Evolutionary conservation across 495 filamentous ascomycete species (phyloP), one percentile per base, ranked within the genome.

Genomic region (Tuber microsphaerosporum): DNA sequence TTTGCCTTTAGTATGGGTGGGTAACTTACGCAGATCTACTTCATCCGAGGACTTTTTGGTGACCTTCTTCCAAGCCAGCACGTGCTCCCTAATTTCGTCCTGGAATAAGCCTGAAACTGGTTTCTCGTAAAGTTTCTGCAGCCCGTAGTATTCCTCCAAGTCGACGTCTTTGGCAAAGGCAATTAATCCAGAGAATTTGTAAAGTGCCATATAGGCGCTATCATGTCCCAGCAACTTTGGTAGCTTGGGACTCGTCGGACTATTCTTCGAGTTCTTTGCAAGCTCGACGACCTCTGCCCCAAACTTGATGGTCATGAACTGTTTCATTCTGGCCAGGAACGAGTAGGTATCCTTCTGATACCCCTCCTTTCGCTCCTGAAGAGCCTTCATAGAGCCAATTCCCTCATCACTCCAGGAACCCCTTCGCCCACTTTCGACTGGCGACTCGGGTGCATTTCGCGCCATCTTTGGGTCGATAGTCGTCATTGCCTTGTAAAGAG

Each of bases 401-500:
- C 95, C 93, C 73, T 89, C 92, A 82, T 92, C 90, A 12, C 88
- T 89, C 75, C 92, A 90, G 77, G 87, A 89, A 45, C 85, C 84
- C 68, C 79, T 82, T 72, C 88, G 87, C 44, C 87, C 84, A 48
- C 86, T 85, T 9, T 84, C 85, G 44, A 87, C 86, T 4, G 80
- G 80, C 5, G 80, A 82, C 51, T 85, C 84, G 81, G 88, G 86
- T 75, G 86, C 85, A 73, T 86, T 87, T 70, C 86, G 86, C 61
- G 89, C 87, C 71, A 93, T 88, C 34, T 90, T 88, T 0, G 94
- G 92, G 83, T 97, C 94, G 73, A 97, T 97, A 75, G 92, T 97
- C 75, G 91, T 85, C 91, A 98, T 93, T n/a, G 94, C 94, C 81
- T 93, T 94, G 83, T 93, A 97, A 19, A 98, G 85, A 17, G 89